Evolutionary conservation across 2,329 filamentous ascomycete genomes (phyloP).

Genomic region (Macrophomina tecta): DNA sequence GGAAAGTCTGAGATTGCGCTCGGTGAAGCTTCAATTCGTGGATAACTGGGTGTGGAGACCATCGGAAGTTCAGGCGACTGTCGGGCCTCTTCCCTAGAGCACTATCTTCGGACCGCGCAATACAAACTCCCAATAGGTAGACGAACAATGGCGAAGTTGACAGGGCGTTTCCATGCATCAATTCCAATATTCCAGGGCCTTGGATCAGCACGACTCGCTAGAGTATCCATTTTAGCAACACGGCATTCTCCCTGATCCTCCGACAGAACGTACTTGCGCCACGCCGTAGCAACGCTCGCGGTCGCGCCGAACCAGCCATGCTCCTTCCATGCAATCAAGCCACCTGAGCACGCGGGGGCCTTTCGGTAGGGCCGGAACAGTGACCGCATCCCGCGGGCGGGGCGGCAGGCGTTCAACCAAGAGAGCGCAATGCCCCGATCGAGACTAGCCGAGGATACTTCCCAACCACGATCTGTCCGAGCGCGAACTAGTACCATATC

Average conservation of each 20-base stretch:
- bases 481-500: neutral
- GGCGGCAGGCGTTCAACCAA: neutral
- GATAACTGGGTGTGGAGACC: too few relatives aligned
- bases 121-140: neutral
- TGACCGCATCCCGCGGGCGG: neutral
- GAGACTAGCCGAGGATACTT: neutral
- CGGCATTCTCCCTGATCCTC: neutral
- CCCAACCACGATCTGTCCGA: neutral
- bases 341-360: neutral
- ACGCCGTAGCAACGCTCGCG: neutral
- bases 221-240: neutral
- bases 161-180: neutral
- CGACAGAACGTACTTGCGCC: neutral
- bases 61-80: too few relatives aligned
- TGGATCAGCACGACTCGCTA: neutral
- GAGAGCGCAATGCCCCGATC: neutral
- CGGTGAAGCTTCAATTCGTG: too few relatives aligned
- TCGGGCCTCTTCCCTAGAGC: too few relatives aligned
- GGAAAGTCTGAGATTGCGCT: too few relatives aligned
- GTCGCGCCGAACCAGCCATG: neutral
- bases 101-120: too few relatives aligned
- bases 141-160: neutral
- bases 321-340: neutral
- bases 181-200: slow-evolving; percentile 1
- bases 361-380: neutral